Conservation (phyloP, 2,329 filamentous ascomycete genomes). For the Knufia petricola region DNA sequence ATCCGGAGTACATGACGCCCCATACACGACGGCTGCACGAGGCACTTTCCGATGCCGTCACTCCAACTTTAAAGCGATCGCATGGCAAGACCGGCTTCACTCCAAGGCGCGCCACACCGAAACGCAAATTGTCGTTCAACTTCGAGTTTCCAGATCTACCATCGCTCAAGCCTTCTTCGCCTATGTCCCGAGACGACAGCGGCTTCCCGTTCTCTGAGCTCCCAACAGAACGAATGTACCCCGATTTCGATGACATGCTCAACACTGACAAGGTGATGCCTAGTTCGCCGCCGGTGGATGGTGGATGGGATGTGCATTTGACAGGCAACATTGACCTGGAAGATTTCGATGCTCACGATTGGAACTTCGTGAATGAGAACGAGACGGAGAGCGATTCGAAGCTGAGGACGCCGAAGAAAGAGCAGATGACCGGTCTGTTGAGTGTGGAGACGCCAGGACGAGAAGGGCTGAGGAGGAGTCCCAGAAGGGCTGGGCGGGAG, state of each 20-base stretch:
- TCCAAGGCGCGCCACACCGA: conserved; percentile 23
- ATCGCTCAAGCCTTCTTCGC: conserved; percentile 21
- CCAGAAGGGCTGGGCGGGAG: conserved; percentile 2
- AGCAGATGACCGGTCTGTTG: background rate
- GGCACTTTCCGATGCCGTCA: conserved; percentile 11
- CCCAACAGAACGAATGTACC: conserved; percentile 22
- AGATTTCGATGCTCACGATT: background rate
- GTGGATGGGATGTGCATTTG: conserved; percentile 2
- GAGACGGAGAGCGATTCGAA: background rate
- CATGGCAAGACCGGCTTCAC: conserved; percentile 11
- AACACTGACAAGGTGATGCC: conserved; percentile 37
- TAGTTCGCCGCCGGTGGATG: conserved; percentile 32
- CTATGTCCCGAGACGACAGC: conserved; percentile 12
- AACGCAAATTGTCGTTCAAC: conserved; percentile 27
- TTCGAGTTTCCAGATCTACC: conserved; percentile 33
- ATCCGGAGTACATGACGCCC: conserved; percentile 22
- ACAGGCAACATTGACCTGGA: background rate
- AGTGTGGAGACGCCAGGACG: background rate
- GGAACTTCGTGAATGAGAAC: background rate
- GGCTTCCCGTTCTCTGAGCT: conserved; percentile 12
- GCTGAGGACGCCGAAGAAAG: conserved; percentile 5
- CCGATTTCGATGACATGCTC: conserved; percentile 33
- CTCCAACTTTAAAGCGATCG: conserved; percentile 41
- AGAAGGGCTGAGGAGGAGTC: conserved; percentile 4
- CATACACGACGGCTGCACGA: conserved; percentile 20